These are phyloP conservation scores for Exophiala phaeomuriformis DNA, from an alignment of 2,329 filamentous ascomycete genomes.

Conservation along the genomic window DNA sequence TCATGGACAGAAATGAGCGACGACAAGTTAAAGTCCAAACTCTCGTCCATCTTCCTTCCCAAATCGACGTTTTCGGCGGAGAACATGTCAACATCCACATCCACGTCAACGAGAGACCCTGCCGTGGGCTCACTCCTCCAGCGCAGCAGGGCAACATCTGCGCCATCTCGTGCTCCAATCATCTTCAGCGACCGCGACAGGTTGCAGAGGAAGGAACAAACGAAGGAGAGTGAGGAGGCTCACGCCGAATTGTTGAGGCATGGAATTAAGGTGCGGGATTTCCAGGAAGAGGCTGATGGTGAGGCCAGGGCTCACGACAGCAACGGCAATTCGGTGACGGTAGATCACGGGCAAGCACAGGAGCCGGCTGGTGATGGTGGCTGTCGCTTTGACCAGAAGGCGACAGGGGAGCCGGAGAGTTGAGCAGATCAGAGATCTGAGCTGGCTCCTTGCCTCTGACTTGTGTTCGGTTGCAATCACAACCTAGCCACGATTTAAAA, in stretches of 20 bases:
- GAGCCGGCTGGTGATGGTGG: not conserved
- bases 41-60: conserved; percentile 10
- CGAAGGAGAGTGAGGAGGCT: conserved; percentile 11
- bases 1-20: conserved; percentile 7
- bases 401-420: not conserved
- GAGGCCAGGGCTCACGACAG: conserved; percentile 8
- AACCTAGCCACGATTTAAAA: no score
- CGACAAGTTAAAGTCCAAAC: conserved; percentile 3
- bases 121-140: not conserved
- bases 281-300: conserved; percentile 16
- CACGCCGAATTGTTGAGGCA: conserved; percentile 14
- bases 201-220: conserved; percentile 8
- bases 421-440: not conserved
- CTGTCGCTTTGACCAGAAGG: not conserved
- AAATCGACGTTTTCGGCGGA: conserved; percentile 1
- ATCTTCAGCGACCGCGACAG: conserved; percentile 5
- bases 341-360: not conserved
- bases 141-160: not conserved
- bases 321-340: not conserved
- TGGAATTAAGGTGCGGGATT: conserved; percentile 20
- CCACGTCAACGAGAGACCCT: not conserved
- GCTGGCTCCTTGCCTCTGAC: no score
- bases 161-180: conserved; percentile 1
- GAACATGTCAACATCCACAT: not conserved
- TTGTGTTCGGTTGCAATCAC: no score